Conservation (phyloP, 2,329 filamentous ascomycete genomes). For the Capronia coronata region DNA sequence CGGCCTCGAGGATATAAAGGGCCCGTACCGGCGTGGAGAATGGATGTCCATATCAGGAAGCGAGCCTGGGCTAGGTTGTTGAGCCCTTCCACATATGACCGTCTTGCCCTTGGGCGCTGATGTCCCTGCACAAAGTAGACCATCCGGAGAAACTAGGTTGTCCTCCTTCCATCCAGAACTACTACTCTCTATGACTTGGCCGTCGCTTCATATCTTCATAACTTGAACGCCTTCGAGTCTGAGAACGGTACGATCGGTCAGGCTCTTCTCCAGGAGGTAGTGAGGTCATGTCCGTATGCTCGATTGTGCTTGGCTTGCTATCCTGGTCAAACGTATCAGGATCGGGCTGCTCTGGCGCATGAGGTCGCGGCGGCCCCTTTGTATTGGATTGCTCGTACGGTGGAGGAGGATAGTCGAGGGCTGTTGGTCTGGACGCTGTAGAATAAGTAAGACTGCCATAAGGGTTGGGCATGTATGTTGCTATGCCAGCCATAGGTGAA, state of each 20-base stretch:
- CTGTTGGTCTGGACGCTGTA: not conserved
- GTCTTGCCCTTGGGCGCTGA: not conserved
- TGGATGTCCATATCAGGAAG: not conserved
- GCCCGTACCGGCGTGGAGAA: not conserved
- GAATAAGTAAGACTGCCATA: constrained; percentile 9
- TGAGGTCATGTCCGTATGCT: not conserved
- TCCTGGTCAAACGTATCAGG: constrained; percentile 18
- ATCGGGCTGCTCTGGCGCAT: constrained; percentile 16
- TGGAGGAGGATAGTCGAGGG: constrained; percentile 10
- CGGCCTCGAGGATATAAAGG: not conserved
- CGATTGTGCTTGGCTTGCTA: constrained; percentile 3
- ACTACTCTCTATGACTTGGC: constrained; percentile 4
- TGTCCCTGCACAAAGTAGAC: not conserved
- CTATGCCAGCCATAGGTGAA: constrained; percentile 1
- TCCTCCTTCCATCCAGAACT: not conserved
- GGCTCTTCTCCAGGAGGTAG: constrained; percentile 6
- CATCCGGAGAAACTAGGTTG: not conserved
- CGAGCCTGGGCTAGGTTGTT: not conserved
- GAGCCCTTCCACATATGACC: too few relatives aligned
- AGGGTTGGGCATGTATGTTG: constrained; percentile 1
- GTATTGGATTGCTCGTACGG: constrained; percentile 14
- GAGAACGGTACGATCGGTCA: constrained; percentile 8
- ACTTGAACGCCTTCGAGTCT: constrained; percentile 7
- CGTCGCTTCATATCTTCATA: constrained; percentile 13
- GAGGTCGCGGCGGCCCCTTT: constrained; percentile 11